These are phyloP conservation scores for Pugionium cornutum DNA, from an alignment of 345 rosid genomes.

Conservation along the genomic window DNA sequence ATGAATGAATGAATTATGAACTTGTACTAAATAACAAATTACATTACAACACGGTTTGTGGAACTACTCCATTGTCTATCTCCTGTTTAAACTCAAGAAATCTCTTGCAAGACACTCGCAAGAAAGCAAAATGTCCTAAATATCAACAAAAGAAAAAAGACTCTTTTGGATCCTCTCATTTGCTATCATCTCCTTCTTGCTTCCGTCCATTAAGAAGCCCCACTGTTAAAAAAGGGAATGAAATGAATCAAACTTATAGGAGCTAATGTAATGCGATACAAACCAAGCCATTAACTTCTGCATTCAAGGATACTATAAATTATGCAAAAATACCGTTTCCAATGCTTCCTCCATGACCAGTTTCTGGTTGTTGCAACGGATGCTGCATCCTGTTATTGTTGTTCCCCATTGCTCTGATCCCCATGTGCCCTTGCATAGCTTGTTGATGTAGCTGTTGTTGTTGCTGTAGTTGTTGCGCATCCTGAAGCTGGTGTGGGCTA, in stretches of 20 bases:
- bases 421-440: conserved; percentile 80
- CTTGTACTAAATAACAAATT: conserved; percentile 34
- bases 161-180: conserved; percentile 27
- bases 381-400: conserved; percentile 42
- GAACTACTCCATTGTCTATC: conserved; percentile 28
- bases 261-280: background rate
- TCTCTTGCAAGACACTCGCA: conserved; percentile 23
- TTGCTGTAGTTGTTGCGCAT: conserved; percentile 41
- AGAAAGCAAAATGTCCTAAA: conserved; percentile 24
- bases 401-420: conserved; percentile 63
- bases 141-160: conserved; percentile 34
- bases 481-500: conserved; percentile 72
- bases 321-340: conserved; percentile 29
- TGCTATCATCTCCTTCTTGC: conserved; percentile 41
- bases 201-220: conserved; percentile 34
- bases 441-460: conserved; percentile 39
- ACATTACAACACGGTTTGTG: conserved; percentile 34
- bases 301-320: background rate
- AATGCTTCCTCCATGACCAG: conserved; percentile 49
- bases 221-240: conserved; percentile 8
- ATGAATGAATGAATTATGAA: background rate
- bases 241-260: background rate
- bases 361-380: conserved; percentile 53
- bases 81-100: conserved; percentile 27
- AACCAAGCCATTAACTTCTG: background rate